Base-by-base conservation (phyloP, 345 rosid species). In the Zanthoxylum bungeanum region DNA sequence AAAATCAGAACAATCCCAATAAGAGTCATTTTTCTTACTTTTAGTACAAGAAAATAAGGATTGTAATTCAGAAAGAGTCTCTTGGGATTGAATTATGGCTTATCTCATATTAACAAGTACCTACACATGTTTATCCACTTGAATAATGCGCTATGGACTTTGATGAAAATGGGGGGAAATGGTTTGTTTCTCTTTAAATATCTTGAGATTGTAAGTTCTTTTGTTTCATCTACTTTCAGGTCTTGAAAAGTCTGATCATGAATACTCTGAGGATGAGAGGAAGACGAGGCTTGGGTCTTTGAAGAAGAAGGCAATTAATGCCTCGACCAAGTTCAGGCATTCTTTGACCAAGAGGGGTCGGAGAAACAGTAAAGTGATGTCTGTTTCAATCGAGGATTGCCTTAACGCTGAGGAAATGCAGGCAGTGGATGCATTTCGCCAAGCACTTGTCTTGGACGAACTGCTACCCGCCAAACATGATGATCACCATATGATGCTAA, bases 381-480 rank as follows among this genome's bases (percentile, higher is more conserved):
- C 95, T 33, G 79, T 85, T 71, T 70, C 82, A 8, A 85, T 93
- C 19, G 93, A 91, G 11, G 93, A 82, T 70, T 76, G 83, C 25
- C 70, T 92, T 44, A 76, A 90, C 49, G 88, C 91, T 1, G 97
- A 94, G 69, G 97, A 94, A 72, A 64, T 89, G 36, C 89, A 86
- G 80, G 89, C 89, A 5, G 93, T 90, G 11, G 97, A 89, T 66
- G 87, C 92, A 0, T 92, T 94, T 68, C 98, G 97, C 44, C 97
- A 92, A 71, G 84, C 87, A 34, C 97, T 94, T 70, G 82, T 92
- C 52, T 74, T 87, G 52, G 98, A 94, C 3, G 98, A 92, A 76
- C 73, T 92, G 9, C 76, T 94, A 39, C 93, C 98, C 14, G 67
- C 81, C 6, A 94, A 76, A 57, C 97, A 88, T 11, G 98, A 94